Percentiles rank a stretch among this genome's conserved stretches.
These are phyloP conservation scores for Peronosclerospora sorghi DNA, from an alignment of 352 stramenopile species.

Conservation along the genomic window DNA sequence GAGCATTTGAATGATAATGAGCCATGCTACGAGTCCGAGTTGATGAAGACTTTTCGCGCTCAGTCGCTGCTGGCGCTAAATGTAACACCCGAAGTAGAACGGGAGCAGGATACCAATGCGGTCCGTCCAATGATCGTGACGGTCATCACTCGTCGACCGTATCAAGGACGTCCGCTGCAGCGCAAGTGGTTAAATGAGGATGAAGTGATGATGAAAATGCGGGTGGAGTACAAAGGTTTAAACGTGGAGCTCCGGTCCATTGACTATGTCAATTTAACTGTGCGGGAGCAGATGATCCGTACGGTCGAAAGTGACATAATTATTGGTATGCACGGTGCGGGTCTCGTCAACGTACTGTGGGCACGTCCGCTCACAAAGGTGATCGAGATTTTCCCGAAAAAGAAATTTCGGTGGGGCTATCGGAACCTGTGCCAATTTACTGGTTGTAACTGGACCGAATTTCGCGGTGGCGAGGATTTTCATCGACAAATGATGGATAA, in stretches of 20 bases:
- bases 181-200: constrained; percentile 62
- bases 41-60: constrained; percentile 40
- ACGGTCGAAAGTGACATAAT: constrained; percentile 63
- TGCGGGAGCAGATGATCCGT: constrained; percentile 50
- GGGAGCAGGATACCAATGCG: constrained; percentile 4
- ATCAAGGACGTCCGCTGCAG: constrained; percentile 34
- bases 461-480: constrained; percentile 31
- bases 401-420: constrained; percentile 48
- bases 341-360: constrained; percentile 70
- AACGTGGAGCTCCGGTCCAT: constrained; percentile 40
- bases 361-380: constrained; percentile 36
- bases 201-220: constrained; percentile 38
- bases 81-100: constrained; percentile 19
- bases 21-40: constrained; percentile 37
- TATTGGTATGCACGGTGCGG: constrained; percentile 74
- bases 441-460: constrained; percentile 54
- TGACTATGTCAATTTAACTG: constrained; percentile 49
- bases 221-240: constrained; percentile 20
- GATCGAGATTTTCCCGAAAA: constrained; percentile 64
- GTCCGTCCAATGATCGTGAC: constrained; percentile 30
- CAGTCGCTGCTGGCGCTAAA: constrained; percentile 20
- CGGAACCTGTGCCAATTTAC: constrained; percentile 67
- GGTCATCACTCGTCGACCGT: constrained; percentile 43
- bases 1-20: constrained; percentile 56
- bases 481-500: constrained; percentile 37